Conservation (phyloP, 2,329 filamentous ascomycete species). For the Gaeumannomyces tritici region DNA sequence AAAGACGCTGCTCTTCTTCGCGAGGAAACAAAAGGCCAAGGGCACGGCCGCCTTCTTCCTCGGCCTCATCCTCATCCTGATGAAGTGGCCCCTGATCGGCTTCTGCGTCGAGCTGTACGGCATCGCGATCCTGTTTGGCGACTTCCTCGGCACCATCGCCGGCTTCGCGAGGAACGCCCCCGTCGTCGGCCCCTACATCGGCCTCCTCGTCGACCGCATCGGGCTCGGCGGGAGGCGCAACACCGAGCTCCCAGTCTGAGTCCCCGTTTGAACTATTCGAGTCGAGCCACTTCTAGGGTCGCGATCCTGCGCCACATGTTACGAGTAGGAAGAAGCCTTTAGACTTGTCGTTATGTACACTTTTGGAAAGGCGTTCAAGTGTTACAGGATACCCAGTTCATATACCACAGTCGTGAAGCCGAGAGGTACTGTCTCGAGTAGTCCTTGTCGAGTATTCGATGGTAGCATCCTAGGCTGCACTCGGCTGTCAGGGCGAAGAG, state of each 20-base stretch:
- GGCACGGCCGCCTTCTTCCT: constrained; percentile 81
- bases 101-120: constrained; percentile 90
- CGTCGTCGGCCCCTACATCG: constrained; percentile 79
- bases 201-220: constrained; percentile 59
- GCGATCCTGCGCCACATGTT: neutral
- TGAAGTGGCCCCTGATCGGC: constrained; percentile 85
- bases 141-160: constrained; percentile 89
- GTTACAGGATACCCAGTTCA: constrained; percentile 5
- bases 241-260: constrained; percentile 66
- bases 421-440: neutral
- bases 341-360: constrained; percentile 8
- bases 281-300: neutral
- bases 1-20: constrained; percentile 92
- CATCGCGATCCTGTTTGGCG: constrained; percentile 86
- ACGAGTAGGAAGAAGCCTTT: neutral
- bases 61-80: constrained; percentile 75
- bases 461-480: neutral
- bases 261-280: neutral
- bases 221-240: constrained; percentile 57
- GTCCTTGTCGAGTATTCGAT: neutral
- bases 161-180: constrained; percentile 79
- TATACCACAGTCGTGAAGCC: neutral
- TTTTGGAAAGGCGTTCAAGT: constrained; percentile 9
- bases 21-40: constrained; percentile 82
- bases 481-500: neutral